phyloP scores from a whole-genome alignment of 2,329 filamentous ascomycete species.

The Aspergillus ochraceoroseus region DNA sequence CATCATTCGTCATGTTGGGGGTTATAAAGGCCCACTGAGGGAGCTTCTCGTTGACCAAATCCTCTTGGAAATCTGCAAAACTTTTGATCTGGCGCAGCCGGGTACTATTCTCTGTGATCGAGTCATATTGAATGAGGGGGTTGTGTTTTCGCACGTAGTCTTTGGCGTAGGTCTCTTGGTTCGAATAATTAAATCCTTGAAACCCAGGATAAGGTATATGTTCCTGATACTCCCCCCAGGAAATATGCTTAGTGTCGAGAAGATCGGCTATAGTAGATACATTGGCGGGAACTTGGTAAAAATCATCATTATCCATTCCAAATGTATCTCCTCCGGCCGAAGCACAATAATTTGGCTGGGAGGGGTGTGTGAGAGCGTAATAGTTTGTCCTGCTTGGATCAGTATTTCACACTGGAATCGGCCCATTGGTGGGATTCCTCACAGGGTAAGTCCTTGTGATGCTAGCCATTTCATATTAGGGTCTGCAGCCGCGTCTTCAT shows the following conservation, averaged over 20 bases:
- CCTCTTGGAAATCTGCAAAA: constrained; percentile 62
- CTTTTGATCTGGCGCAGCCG: constrained; percentile 70
- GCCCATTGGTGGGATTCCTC: neutral
- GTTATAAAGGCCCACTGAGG: constrained; percentile 62
- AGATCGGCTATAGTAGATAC: constrained; percentile 65
- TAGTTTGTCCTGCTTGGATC: constrained; percentile 43
- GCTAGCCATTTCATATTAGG: constrained; percentile 33
- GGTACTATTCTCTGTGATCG: constrained; percentile 54
- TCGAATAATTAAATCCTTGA: constrained; percentile 59
- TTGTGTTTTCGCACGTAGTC: constrained; percentile 85
- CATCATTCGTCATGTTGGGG: constrained; percentile 59
- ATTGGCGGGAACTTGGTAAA: constrained; percentile 56
- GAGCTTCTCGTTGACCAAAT: constrained; percentile 58
- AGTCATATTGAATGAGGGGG: constrained; percentile 60
- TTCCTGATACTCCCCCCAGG: constrained; percentile 71
- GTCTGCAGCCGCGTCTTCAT: constrained; percentile 59
- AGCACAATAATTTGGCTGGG: constrained; percentile 70
- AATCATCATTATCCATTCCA: constrained; percentile 64
- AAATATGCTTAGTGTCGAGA: constrained; percentile 60
- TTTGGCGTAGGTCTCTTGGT: constrained; percentile 55
- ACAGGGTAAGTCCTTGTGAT: constrained; percentile 55
- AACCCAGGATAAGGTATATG: constrained; percentile 72
- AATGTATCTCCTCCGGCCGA: constrained; percentile 66
- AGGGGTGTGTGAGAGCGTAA: constrained; percentile 65
- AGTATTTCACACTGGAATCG: neutral